Conservation (phyloP, 2,329 filamentous ascomycete species). For the Salinomyces thailandicus region DNA sequence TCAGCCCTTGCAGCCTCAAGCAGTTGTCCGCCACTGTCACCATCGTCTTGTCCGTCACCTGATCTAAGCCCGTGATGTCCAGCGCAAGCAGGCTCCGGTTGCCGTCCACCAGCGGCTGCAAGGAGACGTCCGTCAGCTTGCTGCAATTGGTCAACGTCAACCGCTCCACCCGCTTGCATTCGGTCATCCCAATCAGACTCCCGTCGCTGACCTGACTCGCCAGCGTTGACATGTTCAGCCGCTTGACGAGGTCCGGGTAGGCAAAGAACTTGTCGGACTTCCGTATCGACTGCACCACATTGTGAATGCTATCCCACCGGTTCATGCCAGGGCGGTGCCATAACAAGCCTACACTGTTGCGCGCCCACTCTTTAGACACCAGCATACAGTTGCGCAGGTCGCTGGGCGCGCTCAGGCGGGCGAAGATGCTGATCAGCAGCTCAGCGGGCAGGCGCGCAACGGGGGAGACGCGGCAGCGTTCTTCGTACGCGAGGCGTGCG, state of each 20-base stretch:
- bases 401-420: constrained; percentile 59
- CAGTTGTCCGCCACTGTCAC: constrained; percentile 70
- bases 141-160: constrained; percentile 86
- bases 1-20: constrained; percentile 76
- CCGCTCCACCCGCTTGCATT: constrained; percentile 85
- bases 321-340: constrained; percentile 93
- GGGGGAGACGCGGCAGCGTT: constrained; percentile 61
- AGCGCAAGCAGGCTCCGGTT: constrained; percentile 76
- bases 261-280: constrained; percentile 68
- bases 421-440: constrained; percentile 85
- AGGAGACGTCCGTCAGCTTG: constrained; percentile 70
- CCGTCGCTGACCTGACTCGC: constrained; percentile 74
- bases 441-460: constrained; percentile 83
- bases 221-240: constrained; percentile 77
- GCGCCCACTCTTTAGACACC: constrained; percentile 87
- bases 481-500: constrained; percentile 44
- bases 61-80: constrained; percentile 72
- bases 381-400: constrained; percentile 85
- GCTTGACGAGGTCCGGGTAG: constrained; percentile 83
- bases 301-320: constrained; percentile 69
- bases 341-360: constrained; percentile 81
- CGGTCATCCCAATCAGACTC: constrained; percentile 67
- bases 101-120: constrained; percentile 67
- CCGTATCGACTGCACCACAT: constrained; percentile 68
- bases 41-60: constrained; percentile 75